phyloP scores from a whole-genome alignment of 2,329 filamentous ascomycete genomes.

The Ascochyta rabiei region DNA sequence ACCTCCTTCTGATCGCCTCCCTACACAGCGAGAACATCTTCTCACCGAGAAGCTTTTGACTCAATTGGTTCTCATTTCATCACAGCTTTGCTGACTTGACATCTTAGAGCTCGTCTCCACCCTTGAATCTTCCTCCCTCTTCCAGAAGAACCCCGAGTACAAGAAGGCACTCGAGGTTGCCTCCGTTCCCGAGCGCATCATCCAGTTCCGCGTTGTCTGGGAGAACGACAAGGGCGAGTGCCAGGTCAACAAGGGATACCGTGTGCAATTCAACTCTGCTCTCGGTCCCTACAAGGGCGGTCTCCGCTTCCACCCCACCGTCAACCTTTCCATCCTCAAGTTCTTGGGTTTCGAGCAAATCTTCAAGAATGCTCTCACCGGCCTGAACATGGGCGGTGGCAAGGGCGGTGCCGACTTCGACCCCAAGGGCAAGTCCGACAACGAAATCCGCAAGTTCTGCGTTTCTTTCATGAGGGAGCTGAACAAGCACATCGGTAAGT shows the following conservation, averaged over 20 bases:
- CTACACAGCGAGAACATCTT: not conserved
- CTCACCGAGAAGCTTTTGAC: not conserved
- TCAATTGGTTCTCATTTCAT: not conserved
- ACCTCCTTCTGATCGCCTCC: not conserved
- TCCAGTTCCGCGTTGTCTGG: constrained; percentile 98
- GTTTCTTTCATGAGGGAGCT: constrained; percentile 95
- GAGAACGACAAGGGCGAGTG: constrained; percentile 89
- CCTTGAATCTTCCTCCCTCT: constrained; percentile 91
- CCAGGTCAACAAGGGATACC: constrained; percentile 92
- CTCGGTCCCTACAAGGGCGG: constrained; percentile 98
- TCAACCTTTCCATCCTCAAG: constrained; percentile 82
- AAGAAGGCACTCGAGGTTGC: constrained; percentile 85
- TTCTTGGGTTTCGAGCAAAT: constrained; percentile 99
- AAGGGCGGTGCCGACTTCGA: constrained; percentile 99
- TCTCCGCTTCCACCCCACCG: constrained; percentile 89
- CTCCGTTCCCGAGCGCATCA: constrained; percentile 89
- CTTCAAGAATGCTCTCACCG: constrained; percentile 99
- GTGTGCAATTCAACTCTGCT: constrained; percentile 98
- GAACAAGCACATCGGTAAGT: constrained; percentile 77
- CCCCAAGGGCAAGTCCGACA: constrained; percentile 97
- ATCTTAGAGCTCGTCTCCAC: constrained; percentile 84
- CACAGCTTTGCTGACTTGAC: constrained; percentile 18
- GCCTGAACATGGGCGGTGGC: constrained; percentile 92
- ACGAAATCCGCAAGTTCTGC: constrained; percentile 97
- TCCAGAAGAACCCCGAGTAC: constrained; percentile 94